Evolutionary conservation across 1,139 yeast species (phyloP), one percentile per base, ranked within the genome.

Genomic region (Suhomyces guaymorum): DNA sequence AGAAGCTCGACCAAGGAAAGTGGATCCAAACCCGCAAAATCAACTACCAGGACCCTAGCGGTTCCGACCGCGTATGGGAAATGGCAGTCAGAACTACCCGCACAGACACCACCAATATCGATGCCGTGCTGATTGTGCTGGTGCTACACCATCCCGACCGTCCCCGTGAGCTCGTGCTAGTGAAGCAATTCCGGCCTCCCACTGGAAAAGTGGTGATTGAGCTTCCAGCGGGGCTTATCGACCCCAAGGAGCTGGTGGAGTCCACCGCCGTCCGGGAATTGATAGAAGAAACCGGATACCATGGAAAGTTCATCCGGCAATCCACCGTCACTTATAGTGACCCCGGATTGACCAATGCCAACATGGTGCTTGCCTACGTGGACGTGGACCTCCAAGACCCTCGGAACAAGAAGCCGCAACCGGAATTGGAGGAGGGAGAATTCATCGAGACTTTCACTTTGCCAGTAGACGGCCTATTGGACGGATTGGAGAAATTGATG

Each of bases 281-380:
- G 43, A 70, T 73, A 35, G 98, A 92, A 58, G 98, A 92, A 55
- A 90, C 97, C 0, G 98, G 98, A 0, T 90, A 85, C 54, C 66
- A 80, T 32, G 92, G 94, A 4, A 79, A 73, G 15, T 67, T 76
- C 38, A 51, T 70, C 11, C 63, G 70, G 7, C 65, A 63, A 39
- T 71, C 86, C 6, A 49, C 53, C 11, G 47, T 37, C 14, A 73
- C 86, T 53, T 90, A 66, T 61, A 85, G 87, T 50, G 98, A 92
- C 57, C 97, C 98, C 1, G 96, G 98, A 0, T 82, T 92, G 54
- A 84, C 96, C 47, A 89, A 90, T 59, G 94, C 97, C 19, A 90
- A 85, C 52, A 72, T 88, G 67, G 80, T 82, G 16, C 63, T 90
- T 45, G 95, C 92, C 2, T 80, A 82, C 24, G 88, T 88, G 10